These are phyloP conservation scores for Celoporthe dispersa DNA, from an alignment of 2,329 filamentous ascomycete genomes.

Conservation along the genomic window DNA sequence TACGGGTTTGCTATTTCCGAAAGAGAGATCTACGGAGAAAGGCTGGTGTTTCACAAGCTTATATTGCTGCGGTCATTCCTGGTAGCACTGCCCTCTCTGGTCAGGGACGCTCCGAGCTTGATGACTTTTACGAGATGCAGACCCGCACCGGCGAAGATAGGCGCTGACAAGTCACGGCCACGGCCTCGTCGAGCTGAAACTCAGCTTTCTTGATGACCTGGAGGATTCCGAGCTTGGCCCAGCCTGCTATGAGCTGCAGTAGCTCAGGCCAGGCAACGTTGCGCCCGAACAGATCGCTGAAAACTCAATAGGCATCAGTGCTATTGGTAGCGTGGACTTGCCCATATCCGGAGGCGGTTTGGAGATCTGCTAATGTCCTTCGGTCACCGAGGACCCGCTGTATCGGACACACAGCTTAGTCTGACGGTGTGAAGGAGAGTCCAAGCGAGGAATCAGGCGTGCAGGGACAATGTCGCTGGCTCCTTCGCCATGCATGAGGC, in stretches of 20 bases:
- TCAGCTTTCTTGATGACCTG: conserved; percentile 6
- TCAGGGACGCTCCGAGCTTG: conserved; percentile 4
- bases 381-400: conserved; percentile 49
- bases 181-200: conserved; percentile 10
- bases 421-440: conserved; percentile 36
- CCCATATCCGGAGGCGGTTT: conserved; percentile 43
- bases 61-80: conserved; percentile 5
- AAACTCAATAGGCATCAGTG: neutral
- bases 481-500: conserved; percentile 16
- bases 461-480: conserved; percentile 10
- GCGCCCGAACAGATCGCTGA: conserved; percentile 4
- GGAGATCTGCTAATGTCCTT: conserved; percentile 45
- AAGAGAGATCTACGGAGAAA: neutral
- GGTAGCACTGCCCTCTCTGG: conserved; percentile 22
- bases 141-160: neutral
- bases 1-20: neutral
- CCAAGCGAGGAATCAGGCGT: conserved; percentile 24
- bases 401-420: conserved; percentile 41
- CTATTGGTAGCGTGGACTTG: conserved; percentile 14
- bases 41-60: conserved; percentile 24
- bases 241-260: conserved; percentile 20
- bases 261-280: conserved; percentile 16
- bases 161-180: conserved; percentile 7
- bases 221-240: conserved; percentile 23
- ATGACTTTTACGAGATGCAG: conserved; percentile 14